Conservation (phyloP, 225 moss, liverwort and hornwort species). For the Antitrichia curtipendula region DNA sequence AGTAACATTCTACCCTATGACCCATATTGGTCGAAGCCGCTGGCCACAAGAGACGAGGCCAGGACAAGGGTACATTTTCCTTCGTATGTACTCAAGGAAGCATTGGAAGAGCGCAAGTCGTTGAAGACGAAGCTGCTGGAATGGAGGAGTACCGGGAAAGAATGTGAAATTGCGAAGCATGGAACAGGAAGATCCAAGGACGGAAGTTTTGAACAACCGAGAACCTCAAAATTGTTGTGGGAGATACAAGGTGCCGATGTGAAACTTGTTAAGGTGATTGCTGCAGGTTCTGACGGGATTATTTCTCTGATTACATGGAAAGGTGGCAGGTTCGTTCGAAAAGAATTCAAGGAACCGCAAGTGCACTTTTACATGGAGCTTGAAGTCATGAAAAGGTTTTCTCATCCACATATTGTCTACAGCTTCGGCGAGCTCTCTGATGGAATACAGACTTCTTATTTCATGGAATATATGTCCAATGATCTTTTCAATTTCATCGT, state of each 20-base stretch:
- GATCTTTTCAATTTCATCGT: neutral
- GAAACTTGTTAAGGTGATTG: neutral
- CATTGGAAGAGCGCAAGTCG: neutral
- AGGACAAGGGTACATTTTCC: neutral
- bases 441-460: neutral
- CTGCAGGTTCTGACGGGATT: neutral
- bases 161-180: neutral
- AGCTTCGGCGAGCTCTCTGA: neutral
- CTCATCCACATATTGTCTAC: conserved; percentile 11
- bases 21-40: neutral
- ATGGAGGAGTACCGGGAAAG: neutral
- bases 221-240: neutral
- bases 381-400: neutral
- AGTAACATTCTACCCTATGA: conserved; percentile 15
- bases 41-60: neutral
- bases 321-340: conserved; percentile 1
- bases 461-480: conserved; percentile 9
- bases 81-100: neutral
- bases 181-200: neutral
- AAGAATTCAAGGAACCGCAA: neutral
- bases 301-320: neutral
- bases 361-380: neutral
- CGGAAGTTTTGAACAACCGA: neutral
- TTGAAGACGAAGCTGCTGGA: neutral
- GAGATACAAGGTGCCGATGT: neutral